Conservation (phyloP, 1,139 yeast genomes). For the Hemisphaericaspora xylanilytica region DNA sequence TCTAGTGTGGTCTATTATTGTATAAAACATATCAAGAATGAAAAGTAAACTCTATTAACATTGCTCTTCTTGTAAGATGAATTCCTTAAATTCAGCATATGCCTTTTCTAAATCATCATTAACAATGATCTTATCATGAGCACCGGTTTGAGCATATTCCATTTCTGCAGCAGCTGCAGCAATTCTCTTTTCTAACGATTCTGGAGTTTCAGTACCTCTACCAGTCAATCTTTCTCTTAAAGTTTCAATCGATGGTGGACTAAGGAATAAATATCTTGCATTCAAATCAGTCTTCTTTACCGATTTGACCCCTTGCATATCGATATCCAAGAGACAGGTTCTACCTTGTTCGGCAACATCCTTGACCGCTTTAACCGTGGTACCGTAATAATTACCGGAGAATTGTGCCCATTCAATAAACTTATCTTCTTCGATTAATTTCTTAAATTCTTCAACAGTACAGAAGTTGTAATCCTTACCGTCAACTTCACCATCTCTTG, state of each 20-base stretch:
- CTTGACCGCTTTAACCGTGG: slow-evolving; percentile 80
- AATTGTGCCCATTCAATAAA: slow-evolving; percentile 98
- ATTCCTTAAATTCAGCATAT: slow-evolving; percentile 72
- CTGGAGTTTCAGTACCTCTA: slow-evolving; percentile 93
- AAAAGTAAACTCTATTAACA: no score
- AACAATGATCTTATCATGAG: slow-evolving; percentile 84
- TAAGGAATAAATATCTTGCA: slow-evolving; percentile 81
- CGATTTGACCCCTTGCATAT: slow-evolving; percentile 96
- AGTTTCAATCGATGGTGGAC: slow-evolving; percentile 88
- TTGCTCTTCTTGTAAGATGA: slow-evolving; percentile 50
- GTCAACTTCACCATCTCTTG: slow-evolving; percentile 86
- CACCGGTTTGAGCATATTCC: slow-evolving; percentile 85
- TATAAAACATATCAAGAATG: no score
- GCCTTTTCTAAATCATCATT: slow-evolving; percentile 92
- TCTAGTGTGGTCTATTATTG: no score
- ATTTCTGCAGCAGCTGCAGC: slow-evolving; percentile 84
- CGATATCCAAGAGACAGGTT: slow-evolving; percentile 90
- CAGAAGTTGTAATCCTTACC: slow-evolving; percentile 89
- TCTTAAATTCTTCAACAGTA: slow-evolving; percentile 73
- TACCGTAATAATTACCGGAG: slow-evolving; percentile 96
- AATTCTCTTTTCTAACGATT: slow-evolving; percentile 77
- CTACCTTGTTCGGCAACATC: slow-evolving; percentile 63
- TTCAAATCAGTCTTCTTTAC: slow-evolving; percentile 80
- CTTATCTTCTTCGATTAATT: slow-evolving; percentile 65
- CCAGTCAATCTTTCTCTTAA: slow-evolving; percentile 71